These are phyloP conservation scores for Chytriomyces hyalinus DNA, from an alignment of 192 early-diverging fungal genomes.

Conservation along the genomic window DNA sequence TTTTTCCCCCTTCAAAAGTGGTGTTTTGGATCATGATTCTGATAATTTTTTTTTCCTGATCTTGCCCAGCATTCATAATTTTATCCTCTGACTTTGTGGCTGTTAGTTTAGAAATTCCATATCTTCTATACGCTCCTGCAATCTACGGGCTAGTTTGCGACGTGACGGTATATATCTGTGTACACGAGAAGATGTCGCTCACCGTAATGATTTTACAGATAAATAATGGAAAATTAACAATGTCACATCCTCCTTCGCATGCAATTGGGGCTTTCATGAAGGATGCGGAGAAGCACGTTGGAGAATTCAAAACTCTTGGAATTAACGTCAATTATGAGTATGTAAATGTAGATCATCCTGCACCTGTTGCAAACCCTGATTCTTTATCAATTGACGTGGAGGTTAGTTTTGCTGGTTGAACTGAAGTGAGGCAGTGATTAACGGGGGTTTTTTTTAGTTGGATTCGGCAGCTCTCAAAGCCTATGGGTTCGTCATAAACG, in stretches of 20 bases:
- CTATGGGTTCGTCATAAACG: constrained; percentile 71
- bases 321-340: constrained; percentile 40
- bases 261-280: constrained; percentile 69
- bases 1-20: neutral
- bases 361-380: constrained; percentile 31
- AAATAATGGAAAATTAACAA: constrained; percentile 24
- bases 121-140: constrained; percentile 5
- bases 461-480: constrained; percentile 63
- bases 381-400: constrained; percentile 30
- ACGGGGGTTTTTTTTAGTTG: constrained; percentile 38
- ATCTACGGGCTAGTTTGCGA: constrained; percentile 10
- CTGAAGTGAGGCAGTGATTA: no score
- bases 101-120: constrained; percentile 8
- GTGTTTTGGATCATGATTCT: neutral
- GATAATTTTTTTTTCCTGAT: neutral
- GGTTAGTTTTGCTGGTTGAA: constrained; percentile 15
- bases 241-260: constrained; percentile 66
- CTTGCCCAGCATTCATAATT: constrained; percentile 16
- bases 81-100: neutral
- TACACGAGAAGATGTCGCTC: neutral
- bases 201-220: constrained; percentile 6
- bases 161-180: neutral
- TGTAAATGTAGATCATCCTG: neutral
- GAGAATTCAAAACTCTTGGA: constrained; percentile 34
- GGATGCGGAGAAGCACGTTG: constrained; percentile 57